These are phyloP conservation scores for Amphicarpaea edgeworthii DNA, from an alignment of 306 rosid species.

Conservation along the genomic window DNA sequence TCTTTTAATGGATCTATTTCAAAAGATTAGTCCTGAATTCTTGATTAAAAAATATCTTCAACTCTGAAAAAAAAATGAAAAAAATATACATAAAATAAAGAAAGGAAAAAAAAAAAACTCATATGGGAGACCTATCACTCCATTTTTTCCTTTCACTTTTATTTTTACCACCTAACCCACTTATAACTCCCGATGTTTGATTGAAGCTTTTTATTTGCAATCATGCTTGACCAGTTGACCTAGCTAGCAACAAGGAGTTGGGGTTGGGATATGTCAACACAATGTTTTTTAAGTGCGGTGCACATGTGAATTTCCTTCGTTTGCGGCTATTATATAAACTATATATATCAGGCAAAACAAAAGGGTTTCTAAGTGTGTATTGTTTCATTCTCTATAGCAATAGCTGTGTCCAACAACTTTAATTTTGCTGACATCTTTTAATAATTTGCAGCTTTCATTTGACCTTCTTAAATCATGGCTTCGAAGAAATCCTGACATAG, in stretches of 20 bases:
- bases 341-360: slow-evolving; percentile 19
- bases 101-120: not conserved
- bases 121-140: not conserved
- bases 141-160: too few relatives aligned
- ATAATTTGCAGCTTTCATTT: slow-evolving; percentile 70
- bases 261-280: slow-evolving; percentile 19
- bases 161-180: too few relatives aligned
- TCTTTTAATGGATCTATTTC: not conserved
- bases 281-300: slow-evolving; percentile 22
- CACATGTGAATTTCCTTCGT: slow-evolving; percentile 17
- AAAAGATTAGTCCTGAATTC: not conserved
- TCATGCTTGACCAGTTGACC: slow-evolving; percentile 16
- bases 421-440: slow-evolving; percentile 15
- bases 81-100: not conserved
- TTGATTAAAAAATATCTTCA: too few relatives aligned
- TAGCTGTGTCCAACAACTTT: slow-evolving; percentile 15
- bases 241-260: not conserved
- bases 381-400: not conserved
- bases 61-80: not conserved
- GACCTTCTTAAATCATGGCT: slow-evolving; percentile 79
- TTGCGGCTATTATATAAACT: not conserved
- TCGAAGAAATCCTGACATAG: slow-evolving; percentile 57
- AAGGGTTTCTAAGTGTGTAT: not conserved
- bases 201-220: slow-evolving; percentile 1
- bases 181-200: too few relatives aligned